Evolutionary conservation across 75 land plant species (phyloP).

Genomic region (Chamaecyparis obtusa): DNA sequence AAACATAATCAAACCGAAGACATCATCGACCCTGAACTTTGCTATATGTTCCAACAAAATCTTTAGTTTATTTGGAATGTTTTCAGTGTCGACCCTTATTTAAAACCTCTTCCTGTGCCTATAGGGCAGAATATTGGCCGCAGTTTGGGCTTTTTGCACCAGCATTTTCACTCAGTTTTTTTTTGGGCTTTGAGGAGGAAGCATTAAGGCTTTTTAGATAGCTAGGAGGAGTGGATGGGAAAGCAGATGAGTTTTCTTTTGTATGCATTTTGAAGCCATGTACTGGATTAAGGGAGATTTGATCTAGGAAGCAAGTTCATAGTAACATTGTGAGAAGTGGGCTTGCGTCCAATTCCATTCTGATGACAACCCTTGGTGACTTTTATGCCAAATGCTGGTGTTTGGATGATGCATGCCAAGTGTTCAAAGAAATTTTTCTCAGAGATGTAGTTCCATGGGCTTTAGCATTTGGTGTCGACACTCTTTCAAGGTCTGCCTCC

Average conservation of each 20-base stretch:
- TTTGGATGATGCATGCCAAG: slow-evolving; percentile 10
- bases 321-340: slow-evolving; percentile 4
- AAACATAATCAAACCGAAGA: slow-evolving; percentile 19
- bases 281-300: neutral
- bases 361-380: slow-evolving; percentile 27
- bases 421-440: slow-evolving; percentile 14
- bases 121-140: slow-evolving; percentile 73
- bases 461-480: too few relatives aligned
- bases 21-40: slow-evolving; percentile 66
- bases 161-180: slow-evolving; percentile 96
- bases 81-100: slow-evolving; percentile 82
- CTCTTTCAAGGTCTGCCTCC: slow-evolving; percentile 73
- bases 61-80: slow-evolving; percentile 81
- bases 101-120: slow-evolving; percentile 89
- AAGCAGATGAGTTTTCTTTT: slow-evolving; percentile 11
- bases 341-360: neutral
- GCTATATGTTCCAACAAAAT: slow-evolving; percentile 74
- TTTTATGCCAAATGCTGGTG: slow-evolving; percentile 23
- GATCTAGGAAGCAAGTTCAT: slow-evolving; percentile 11
- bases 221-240: neutral
- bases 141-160: slow-evolving; percentile 86
- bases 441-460: slow-evolving; percentile 25
- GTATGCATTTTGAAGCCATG: slow-evolving; percentile 14
- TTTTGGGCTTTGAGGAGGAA: slow-evolving; percentile 10
- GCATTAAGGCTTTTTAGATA: neutral